Percentiles rank a stretch among this genome's conserved stretches.
These are phyloP conservation scores for Ulota crispa DNA, from an alignment of 225 moss, liverwort and hornwort genomes.

Conservation along the genomic window DNA sequence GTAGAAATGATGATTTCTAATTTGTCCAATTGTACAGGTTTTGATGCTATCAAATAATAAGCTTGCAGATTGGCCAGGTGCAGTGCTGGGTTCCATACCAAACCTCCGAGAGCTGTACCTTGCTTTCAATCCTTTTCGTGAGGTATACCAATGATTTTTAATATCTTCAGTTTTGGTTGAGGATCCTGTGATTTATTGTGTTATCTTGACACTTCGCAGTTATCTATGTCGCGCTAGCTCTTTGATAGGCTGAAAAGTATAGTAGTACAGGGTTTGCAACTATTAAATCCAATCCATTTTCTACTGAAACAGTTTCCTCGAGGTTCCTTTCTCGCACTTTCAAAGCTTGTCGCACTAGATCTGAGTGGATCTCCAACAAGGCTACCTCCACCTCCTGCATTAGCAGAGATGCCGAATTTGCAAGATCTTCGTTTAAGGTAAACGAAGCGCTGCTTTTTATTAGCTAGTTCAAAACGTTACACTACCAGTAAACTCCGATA, in stretches of 20 bases:
- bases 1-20: not conserved
- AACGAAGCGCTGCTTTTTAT: not conserved
- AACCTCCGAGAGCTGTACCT: conserved; percentile 66
- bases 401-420: conserved; percentile 68
- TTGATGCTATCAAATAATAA: conserved; percentile 73
- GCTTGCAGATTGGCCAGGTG: conserved; percentile 71
- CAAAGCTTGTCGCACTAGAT: conserved; percentile 66
- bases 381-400: conserved; percentile 59
- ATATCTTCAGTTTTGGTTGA: not conserved
- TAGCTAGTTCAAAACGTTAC: not conserved
- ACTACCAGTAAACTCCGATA: not conserved
- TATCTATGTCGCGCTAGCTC: not conserved
- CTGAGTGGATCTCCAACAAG: conserved; percentile 64
- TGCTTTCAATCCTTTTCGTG: conserved; percentile 64
- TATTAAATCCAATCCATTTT: not conserved
- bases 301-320: conserved; percentile 51
- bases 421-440: conserved; percentile 79
- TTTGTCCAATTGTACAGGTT: conserved; percentile 37
- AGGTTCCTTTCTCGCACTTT: conserved; percentile 61
- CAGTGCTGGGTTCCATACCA: conserved; percentile 61
- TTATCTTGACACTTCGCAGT: not conserved
- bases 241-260: not conserved
- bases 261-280: not conserved
- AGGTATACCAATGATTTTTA: conserved; percentile 31
- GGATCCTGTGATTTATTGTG: not conserved